Evolutionary conservation across 345 rosid genomes (phyloP).

Genomic region (Noccaea bulbosa): DNA sequence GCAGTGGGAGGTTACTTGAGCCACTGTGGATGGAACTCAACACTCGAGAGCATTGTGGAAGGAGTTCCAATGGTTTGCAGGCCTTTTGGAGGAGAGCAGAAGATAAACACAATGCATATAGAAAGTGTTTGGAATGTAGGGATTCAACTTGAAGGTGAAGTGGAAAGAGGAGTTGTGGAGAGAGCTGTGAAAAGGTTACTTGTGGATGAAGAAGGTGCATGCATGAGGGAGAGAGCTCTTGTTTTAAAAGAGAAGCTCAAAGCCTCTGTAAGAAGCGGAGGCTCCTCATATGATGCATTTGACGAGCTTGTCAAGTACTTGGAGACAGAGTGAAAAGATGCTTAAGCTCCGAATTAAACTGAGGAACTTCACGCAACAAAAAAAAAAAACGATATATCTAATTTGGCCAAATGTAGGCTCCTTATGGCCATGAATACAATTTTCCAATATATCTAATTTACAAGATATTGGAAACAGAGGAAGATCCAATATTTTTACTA

Average conservation of each 20-base stretch:
- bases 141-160: conserved; percentile 13
- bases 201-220: conserved; percentile 16
- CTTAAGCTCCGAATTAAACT: too few relatives aligned
- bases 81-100: conserved; percentile 42
- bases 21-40: conserved; percentile 51
- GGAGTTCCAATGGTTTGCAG: conserved; percentile 48
- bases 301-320: conserved; percentile 12
- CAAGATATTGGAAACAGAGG: too few relatives aligned
- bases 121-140: conserved; percentile 33
- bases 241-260: conserved; percentile 15
- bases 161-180: conserved; percentile 15
- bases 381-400: too few relatives aligned
- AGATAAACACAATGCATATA: conserved; percentile 37
- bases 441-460: too few relatives aligned
- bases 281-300: conserved; percentile 23
- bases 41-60: conserved; percentile 42
- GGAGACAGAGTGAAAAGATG: too few relatives aligned
- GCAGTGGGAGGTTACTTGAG: conserved; percentile 48
- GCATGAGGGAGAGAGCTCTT: conserved; percentile 25
- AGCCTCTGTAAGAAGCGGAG: conserved; percentile 17
- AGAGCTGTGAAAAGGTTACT: conserved; percentile 24
- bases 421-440: too few relatives aligned
- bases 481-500: too few relatives aligned
- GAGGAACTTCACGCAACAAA: too few relatives aligned
- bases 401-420: too few relatives aligned